These are phyloP conservation scores for Hypoxylon sp. DNA, from an alignment of 2,329 filamentous ascomycete genomes.

Conservation along the genomic window DNA sequence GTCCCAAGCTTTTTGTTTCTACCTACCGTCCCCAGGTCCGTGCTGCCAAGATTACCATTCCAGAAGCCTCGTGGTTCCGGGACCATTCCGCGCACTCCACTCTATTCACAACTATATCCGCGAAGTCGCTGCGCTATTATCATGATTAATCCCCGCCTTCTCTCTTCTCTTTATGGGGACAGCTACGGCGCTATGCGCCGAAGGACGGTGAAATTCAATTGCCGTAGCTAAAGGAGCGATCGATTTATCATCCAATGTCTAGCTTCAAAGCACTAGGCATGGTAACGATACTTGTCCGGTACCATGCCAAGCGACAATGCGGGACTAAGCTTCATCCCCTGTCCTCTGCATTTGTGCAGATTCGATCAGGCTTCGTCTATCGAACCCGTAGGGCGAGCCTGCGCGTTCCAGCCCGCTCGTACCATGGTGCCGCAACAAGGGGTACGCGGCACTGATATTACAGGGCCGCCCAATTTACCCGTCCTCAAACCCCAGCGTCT, in stretches of 20 bases:
- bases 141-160: slow-evolving; percentile 4
- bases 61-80: slow-evolving; percentile 13
- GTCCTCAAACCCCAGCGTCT: slow-evolving; percentile 15
- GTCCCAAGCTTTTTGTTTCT: slow-evolving; percentile 15
- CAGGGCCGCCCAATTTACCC: slow-evolving; percentile 23
- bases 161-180: slow-evolving; percentile 26
- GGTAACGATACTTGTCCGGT: slow-evolving; percentile 29
- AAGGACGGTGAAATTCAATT: slow-evolving; percentile 32
- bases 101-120: slow-evolving; percentile 1
- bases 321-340: slow-evolving; percentile 29
- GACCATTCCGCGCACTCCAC: slow-evolving; percentile 12
- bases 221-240: slow-evolving; percentile 25
- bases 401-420: slow-evolving; percentile 17
- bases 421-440: slow-evolving; percentile 18
- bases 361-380: slow-evolving; percentile 40
- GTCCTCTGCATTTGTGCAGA: slow-evolving; percentile 32
- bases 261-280: slow-evolving; percentile 42
- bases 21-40: slow-evolving; percentile 11
- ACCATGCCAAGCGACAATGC: slow-evolving; percentile 32
- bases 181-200: slow-evolving; percentile 23
- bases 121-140: slow-evolving; percentile 18
- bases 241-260: slow-evolving; percentile 34
- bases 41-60: slow-evolving; percentile 20
- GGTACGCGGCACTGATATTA: slow-evolving; percentile 30
- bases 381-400: slow-evolving; percentile 32